Evolutionary conservation across 2,329 filamentous ascomycete species (phyloP), one percentile per base, ranked within the genome.

Genomic region (Plenodomus lindquistii): DNA sequence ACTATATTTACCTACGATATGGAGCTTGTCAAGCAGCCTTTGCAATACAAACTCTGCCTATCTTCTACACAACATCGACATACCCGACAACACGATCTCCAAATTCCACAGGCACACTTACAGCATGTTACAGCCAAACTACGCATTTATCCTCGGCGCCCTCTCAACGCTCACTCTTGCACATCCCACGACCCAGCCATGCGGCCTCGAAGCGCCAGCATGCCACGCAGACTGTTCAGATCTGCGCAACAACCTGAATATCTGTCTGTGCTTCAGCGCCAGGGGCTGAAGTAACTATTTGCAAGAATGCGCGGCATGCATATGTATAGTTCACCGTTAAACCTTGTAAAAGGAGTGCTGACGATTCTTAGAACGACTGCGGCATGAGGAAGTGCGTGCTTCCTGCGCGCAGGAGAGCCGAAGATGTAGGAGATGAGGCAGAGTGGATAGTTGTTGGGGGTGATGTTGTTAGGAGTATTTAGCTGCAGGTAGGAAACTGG

Each of bases 161-260:
- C 11, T 24, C 22, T 24, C 22, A 6, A 11, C 6, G 5, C 6
- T 24, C 22, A 24, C 22, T 11, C 11, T 11, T 24, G 22, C 22
- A 24, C 6, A 6, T 5, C 22, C 22, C 6, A 24, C 22, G 22
- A 11, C 11, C 22, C 3, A 40, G 10, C 18, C 15, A 13, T 40
- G 38, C n/a, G 9, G n/a, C 19, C 6, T 35, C 4, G 27, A 24
- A 4, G n/a, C 15, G 21, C 16, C n/a, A 7, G 37, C 42, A 1
- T 44, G 34, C 35, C 35, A 44, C 42, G 7, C 35, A 11, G 42
- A 43, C 21, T 44, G 42, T 21, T 22, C 15, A 13, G 24, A 11
- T 16, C 42, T 44, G 4, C 34, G 34, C 20, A 29, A 38, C 21
- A 27, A 44, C n/a, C 42, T 44, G 20, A 43, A 36, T n/a, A 20